These are phyloP conservation scores for Nitzschia palea DNA, from an alignment of 108 stramenopile genomes.

Conservation along the genomic window DNA sequence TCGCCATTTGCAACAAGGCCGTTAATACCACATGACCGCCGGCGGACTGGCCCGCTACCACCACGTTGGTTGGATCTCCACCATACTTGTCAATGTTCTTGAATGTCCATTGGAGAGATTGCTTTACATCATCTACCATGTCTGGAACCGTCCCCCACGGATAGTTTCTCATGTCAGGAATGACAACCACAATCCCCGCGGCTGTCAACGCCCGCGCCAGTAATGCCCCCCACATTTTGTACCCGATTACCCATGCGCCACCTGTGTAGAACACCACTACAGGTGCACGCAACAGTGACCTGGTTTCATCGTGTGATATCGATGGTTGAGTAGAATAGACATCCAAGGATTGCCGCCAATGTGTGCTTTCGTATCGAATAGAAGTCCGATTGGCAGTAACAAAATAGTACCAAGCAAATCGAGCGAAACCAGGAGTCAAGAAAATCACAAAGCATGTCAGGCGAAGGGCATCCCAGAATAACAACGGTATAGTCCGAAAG, in stretches of 20 bases:
- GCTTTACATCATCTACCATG: slow-evolving; percentile 69
- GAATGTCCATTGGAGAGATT: slow-evolving; percentile 59
- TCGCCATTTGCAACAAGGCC: slow-evolving; percentile 10
- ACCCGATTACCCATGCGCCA: slow-evolving; percentile 82
- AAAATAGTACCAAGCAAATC: slow-evolving; percentile 60
- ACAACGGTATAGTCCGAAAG: slow-evolving; percentile 15
- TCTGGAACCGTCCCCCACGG: slow-evolving; percentile 46
- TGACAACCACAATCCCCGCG: slow-evolving; percentile 56
- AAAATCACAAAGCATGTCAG: slow-evolving; percentile 45
- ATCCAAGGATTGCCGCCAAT: slow-evolving; percentile 19
- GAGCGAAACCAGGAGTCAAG: slow-evolving; percentile 50
- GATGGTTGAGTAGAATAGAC: not conserved
- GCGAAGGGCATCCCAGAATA: slow-evolving; percentile 27
- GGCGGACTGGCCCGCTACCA: slow-evolving; percentile 69
- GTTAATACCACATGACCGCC: slow-evolving; percentile 57
- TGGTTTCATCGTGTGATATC: not conserved
- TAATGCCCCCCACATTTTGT: slow-evolving; percentile 80
- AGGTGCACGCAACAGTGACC: slow-evolving; percentile 18
- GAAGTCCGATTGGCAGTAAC: slow-evolving; percentile 45
- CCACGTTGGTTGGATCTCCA: slow-evolving; percentile 54
- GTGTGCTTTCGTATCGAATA: slow-evolving; percentile 28
- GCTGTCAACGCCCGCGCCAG: slow-evolving; percentile 49
- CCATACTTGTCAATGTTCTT: slow-evolving; percentile 51
- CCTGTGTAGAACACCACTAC: slow-evolving; percentile 68
- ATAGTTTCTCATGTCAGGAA: slow-evolving; percentile 76